Evolutionary conservation across 2,329 filamentous ascomycete species (phyloP).

Genomic region (Tolypocladium album): DNA sequence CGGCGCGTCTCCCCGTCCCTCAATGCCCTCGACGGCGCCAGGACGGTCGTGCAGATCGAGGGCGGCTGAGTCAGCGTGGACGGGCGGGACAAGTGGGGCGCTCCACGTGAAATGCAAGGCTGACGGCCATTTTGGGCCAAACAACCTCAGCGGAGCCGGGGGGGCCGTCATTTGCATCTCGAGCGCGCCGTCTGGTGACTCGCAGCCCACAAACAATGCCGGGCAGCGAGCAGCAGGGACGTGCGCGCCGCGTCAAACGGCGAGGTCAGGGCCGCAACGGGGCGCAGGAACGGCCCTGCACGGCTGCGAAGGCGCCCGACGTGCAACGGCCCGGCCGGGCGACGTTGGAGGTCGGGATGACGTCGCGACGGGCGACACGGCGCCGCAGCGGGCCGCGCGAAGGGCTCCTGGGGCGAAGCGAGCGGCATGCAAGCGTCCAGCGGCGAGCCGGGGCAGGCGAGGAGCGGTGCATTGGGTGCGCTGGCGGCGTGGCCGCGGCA

Average conservation of each 20-base stretch:
- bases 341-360: background rate
- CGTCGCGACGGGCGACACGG: background rate
- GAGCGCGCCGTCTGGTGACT: background rate
- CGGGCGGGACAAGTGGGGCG: slow-evolving; percentile 11
- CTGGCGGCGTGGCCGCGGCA: background rate
- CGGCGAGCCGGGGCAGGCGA: background rate
- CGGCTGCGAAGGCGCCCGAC: background rate
- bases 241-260: background rate
- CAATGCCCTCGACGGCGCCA: background rate
- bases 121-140: slow-evolving; percentile 11
- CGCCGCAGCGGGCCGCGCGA: background rate
- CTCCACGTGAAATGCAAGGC: slow-evolving; percentile 20
- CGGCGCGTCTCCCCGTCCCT: background rate
- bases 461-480: background rate
- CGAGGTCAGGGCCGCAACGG: background rate
- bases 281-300: background rate
- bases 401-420: background rate
- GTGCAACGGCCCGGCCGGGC: background rate
- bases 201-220: background rate
- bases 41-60: slow-evolving; percentile 2
- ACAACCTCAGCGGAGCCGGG: slow-evolving; percentile 2
- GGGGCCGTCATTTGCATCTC: background rate
- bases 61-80: slow-evolving; percentile 12
- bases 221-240: background rate
- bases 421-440: background rate